Base-by-base conservation (phyloP, 345 rosid species). In the Salix dunnii region DNA sequence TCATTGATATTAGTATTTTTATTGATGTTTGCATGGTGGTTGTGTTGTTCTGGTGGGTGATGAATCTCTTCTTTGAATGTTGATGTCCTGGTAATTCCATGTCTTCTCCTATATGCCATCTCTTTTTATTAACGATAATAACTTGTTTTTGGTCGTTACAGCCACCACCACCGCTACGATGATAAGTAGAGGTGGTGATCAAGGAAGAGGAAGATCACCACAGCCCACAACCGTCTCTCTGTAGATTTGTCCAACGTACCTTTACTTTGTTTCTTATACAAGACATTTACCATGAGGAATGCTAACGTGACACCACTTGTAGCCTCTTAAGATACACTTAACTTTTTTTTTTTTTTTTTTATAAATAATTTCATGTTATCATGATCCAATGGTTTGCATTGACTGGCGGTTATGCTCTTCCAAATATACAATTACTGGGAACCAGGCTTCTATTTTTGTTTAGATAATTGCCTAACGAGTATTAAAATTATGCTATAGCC, bases 51-150 rank as follows among this genome's bases (percentile, higher is more conserved):
- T 0, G 92, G 84, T 14, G 84, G 82, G 53, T 78, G 75, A 65
- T 77, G 73, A 72, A 83, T 78, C 75, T 96, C 97, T 77, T 96
- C 99, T 72, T 86, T 88, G 88, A 96, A 91, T 16, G 98, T 96
- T 10, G 97, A 77, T 23, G 97, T 79, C 73, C 91, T 88, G n/a
- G 86, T 76, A 27, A 89, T 83, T 40, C 97, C 99, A 46, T 92
- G 98, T 85, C 88, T 91, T 82, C 99, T 88, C 86, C 99, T 85
- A 71, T 94, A 96, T 58, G 99, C 99, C 98, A 96, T 96, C 53
- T 67, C 35, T 25, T 67, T 33, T 21, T 51, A 17, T 14, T 23
- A 38, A 21, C 20, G 7, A 18, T 31, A 49, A 18, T 40, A 43
- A 42, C 33, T 23, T 46, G 31, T 20, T 49, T 46, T 71, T 51